Conservation (phyloP, 1,284 basidiomycete species). For the Pseudozyma sp. region DNA sequence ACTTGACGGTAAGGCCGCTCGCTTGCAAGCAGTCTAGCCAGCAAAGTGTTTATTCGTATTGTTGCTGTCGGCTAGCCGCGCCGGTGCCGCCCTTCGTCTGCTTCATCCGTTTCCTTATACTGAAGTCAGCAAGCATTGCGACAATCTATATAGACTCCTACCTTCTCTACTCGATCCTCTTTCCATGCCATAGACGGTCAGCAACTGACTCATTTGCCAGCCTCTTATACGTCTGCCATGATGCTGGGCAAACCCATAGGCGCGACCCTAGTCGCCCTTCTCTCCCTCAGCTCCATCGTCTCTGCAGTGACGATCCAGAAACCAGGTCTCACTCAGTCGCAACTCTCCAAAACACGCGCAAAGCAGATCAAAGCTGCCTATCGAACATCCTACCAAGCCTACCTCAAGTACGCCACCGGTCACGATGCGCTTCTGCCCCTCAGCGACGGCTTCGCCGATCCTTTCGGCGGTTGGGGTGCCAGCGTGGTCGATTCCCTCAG, state of each 20-base stretch:
- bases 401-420: slow-evolving; percentile 50
- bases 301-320: slow-evolving; percentile 30
- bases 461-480: slow-evolving; percentile 62
- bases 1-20: too few species aligned
- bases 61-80: too few species aligned
- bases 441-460: slow-evolving; percentile 34
- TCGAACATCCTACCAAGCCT: slow-evolving; percentile 42
- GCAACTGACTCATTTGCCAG: too few species aligned
- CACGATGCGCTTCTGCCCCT: slow-evolving; percentile 54
- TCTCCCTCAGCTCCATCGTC: slow-evolving; percentile 4
- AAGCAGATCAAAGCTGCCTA: slow-evolving; percentile 51
- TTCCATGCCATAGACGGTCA: too few species aligned
- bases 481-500: slow-evolving; percentile 58
- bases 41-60: too few species aligned
- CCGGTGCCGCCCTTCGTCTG: background rate
- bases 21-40: too few species aligned
- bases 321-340: slow-evolving; percentile 28
- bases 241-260: slow-evolving; percentile 27
- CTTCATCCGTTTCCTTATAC: too few species aligned
- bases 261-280: slow-evolving; percentile 21
- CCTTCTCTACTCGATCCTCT: too few species aligned
- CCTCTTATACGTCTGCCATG: background rate
- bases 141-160: too few species aligned
- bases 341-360: slow-evolving; percentile 35
- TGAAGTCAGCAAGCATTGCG: too few species aligned